These are phyloP conservation scores for Fragilaria radians DNA, from an alignment of 108 stramenopile species.

Conservation along the genomic window DNA sequence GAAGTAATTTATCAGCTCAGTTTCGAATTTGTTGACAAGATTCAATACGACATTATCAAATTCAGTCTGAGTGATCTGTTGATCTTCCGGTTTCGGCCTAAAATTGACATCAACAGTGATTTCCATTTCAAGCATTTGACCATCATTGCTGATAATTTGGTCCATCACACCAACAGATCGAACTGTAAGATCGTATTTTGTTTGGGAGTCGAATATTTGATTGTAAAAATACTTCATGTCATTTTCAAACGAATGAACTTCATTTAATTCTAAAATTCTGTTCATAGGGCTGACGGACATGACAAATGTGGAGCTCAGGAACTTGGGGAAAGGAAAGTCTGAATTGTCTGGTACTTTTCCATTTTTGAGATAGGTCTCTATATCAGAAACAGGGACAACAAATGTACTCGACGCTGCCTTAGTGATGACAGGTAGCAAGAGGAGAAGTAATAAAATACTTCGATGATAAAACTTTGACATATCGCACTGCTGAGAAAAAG, in stretches of 20 bases:
- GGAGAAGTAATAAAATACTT: no score
- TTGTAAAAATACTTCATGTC: slow-evolving; percentile 7
- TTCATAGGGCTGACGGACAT: neutral
- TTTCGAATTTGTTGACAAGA: slow-evolving; percentile 6
- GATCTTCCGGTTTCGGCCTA: neutral
- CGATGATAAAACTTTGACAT: no score
- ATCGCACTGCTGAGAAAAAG: no score
- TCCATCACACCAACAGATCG: neutral
- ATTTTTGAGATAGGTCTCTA: neutral
- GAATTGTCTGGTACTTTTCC: neutral
- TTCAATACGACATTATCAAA: slow-evolving; percentile 1
- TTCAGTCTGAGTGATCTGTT: neutral
- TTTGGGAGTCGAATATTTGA: slow-evolving; percentile 1
- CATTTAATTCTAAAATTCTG: neutral
- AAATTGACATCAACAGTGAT: slow-evolving; percentile 4
- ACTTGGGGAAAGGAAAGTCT: neutral
- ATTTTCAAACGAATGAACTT: neutral
- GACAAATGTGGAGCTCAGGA: neutral
- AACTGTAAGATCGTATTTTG: slow-evolving; percentile 3
- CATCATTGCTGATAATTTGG: neutral
- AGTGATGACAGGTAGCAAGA: no score
- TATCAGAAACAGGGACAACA: neutral
- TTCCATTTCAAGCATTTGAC: neutral
- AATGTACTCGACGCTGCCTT: neutral
- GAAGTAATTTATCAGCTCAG: neutral